Base-by-base conservation (phyloP, 352 stramenopile species). In the Aphanomyces invadans region DNA sequence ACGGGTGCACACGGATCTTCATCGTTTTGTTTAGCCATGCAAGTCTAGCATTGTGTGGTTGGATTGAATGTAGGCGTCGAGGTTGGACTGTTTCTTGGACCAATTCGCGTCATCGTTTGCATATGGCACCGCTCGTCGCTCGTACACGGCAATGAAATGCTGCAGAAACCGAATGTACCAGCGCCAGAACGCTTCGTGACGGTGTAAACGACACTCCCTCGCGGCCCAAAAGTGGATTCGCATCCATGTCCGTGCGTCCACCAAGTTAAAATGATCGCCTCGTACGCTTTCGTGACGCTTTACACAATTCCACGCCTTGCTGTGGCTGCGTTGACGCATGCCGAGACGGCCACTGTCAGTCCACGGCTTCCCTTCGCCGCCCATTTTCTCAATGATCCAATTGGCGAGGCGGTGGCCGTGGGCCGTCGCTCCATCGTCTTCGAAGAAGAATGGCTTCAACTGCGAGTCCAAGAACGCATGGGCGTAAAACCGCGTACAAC, bases 171-270 rank as follows among this genome's bases (percentile, higher is more conserved):
- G 52, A 2, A 81, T 53, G 57, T 85, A 86, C 69, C 83, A 87
- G 49, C 76, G 71, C 26, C 56, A 69, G 71, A 89, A 89, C 4
- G 32, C 73, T 15, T 46, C 56, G 46, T 74, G 69, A n/a, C 74
- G 61, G 17, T 76, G 25, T 10, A 82, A 15, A 4, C 73, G 73
- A n/a, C 42, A 48, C 44, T 81, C 71, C n/a, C 78, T 68, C 61
- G 83, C 59, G 1, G 80, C 76, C 72, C 72, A 85, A 65, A 89
- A 89, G 62, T 87, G 79, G 12, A 89, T 38, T 9, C 80, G 68
- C 80, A 88, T 88, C 80, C 80, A 88, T 0, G 81, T 74, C n/a
- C 80, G 62, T 31, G 67, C 74, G 57, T 89, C 80, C 31, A 76
- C 72, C 29, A 89, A 70, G 39, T 79, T 72, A 53, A 89, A 87